Evolutionary conservation across 2,329 filamentous ascomycete genomes (phyloP).

Genomic region (Fusarium clavum): DNA sequence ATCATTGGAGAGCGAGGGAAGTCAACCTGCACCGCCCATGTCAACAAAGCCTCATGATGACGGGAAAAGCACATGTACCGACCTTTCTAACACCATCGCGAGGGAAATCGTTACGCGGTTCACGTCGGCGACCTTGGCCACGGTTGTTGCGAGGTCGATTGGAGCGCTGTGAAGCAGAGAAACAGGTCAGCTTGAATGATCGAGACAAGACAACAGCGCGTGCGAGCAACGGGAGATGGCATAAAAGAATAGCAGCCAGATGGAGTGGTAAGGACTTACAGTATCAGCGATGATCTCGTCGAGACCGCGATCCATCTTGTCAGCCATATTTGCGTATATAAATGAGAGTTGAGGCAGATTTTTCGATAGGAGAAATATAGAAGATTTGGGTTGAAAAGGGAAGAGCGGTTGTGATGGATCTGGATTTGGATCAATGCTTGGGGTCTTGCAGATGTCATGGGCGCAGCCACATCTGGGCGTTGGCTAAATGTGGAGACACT

Average conservation of each 20-base stretch:
- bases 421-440: neutral
- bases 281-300: conserved; percentile 68
- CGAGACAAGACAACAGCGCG: conserved; percentile 23
- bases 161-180: conserved; percentile 36
- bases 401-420: conserved; percentile 10
- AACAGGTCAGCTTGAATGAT: conserved; percentile 33
- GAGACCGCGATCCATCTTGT: conserved; percentile 65
- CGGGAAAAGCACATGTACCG: conserved; percentile 32
- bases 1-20: conserved; percentile 47
- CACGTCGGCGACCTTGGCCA: conserved; percentile 51
- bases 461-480: conserved; percentile 30
- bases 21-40: conserved; percentile 49
- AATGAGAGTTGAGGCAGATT: conserved; percentile 1
- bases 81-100: conserved; percentile 95
- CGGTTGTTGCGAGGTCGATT: conserved; percentile 53
- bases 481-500: conserved; percentile 6
- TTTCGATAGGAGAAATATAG: neutral
- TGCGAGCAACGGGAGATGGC: conserved; percentile 5
- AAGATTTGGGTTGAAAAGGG: neutral
- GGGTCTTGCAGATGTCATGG: conserved; percentile 21
- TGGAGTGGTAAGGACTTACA: conserved; percentile 47
- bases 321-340: conserved; percentile 49
- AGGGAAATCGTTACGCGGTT: conserved; percentile 64
- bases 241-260: conserved; percentile 7
- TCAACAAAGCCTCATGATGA: conserved; percentile 35